Base-by-base conservation (phyloP, 495 filamentous ascomycete species). In the Penicillium psychrofluorescens region DNA sequence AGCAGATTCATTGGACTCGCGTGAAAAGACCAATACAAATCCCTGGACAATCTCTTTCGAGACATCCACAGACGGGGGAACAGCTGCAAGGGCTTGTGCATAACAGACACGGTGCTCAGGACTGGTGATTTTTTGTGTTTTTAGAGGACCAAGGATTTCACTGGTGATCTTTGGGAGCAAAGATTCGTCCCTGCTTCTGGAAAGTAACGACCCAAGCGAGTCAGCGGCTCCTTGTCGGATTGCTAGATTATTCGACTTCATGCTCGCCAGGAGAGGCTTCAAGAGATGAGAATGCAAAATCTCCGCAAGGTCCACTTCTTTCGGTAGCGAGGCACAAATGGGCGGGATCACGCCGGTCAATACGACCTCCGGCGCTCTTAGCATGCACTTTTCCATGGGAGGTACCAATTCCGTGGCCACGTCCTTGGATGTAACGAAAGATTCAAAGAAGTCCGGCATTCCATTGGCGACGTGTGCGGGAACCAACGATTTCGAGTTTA, bases 351-450 rank as follows among this genome's bases (percentile, higher is more conserved):
- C 64, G 45, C 85, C 84, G 48, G 80, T 78, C 22, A 96, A 70
- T 10, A 95, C 81, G 30, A 97, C 83, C 59, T 98, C 92, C 0
- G 92, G 92, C 12, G 92, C 81, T 62, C 92, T 77, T 34, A 98
- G 62, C 33, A 98, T 77, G 1, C 85, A 83, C 62, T 94, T 94
- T 51, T 98, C 92, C 6, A 97, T 67, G 0, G 87, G 70, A 36
- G 92, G 88, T 16, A 89, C 70, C 30, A 96, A 47, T 33, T 92
- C 84, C 43, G 79, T 80, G 38, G 75, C 70, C 8, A 98, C 59
- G 44, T 95, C 89, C 34, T 86, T 85, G 8, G 78, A 58, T 2
- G 79, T 80, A n/a, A 86, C 69, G 50, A 92, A 95, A 7, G 67
- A 70, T 11, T 64, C 51, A 58, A 95, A 95, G 65, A 97, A 95